phyloP scores from a whole-genome alignment of 345 rosid genomes.

The Gossypium anomalum region DNA sequence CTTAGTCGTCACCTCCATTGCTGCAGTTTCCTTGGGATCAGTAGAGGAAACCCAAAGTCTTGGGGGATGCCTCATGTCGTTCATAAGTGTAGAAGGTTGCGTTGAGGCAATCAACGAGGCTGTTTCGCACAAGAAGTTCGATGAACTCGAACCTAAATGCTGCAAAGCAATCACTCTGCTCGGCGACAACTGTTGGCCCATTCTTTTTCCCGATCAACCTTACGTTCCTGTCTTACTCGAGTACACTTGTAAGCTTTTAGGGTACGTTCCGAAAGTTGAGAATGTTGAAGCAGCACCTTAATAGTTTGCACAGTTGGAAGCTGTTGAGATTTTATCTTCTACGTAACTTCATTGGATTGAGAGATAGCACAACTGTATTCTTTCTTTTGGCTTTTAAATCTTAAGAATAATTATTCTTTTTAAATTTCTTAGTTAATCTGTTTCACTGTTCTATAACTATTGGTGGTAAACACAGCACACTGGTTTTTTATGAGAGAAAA shows the following conservation, averaged over 20 bases:
- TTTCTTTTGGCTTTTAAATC: too few species aligned
- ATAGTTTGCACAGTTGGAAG: neutral
- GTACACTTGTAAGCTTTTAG: neutral
- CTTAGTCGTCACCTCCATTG: neutral
- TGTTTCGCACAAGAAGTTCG: neutral
- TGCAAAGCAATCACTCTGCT: neutral
- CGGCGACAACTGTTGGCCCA: conserved; percentile 6
- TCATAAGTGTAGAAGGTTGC: neutral
- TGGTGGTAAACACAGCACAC: too few species aligned
- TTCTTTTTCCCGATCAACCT: neutral
- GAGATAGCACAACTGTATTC: too few species aligned
- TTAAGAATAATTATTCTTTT: too few species aligned
- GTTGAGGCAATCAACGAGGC: conserved; percentile 4
- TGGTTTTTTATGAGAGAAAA: too few species aligned
- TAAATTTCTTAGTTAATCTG: too few species aligned
- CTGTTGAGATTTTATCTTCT: too few species aligned
- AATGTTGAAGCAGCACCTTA: neutral
- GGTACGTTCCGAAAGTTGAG: neutral
- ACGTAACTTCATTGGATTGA: too few species aligned
- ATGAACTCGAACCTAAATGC: neutral
- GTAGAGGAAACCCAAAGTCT: neutral
- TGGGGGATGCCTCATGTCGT: neutral
- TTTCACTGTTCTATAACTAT: too few species aligned
- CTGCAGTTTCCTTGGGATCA: neutral
- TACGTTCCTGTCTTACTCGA: neutral